Conservation (phyloP, 768 basidiomycete species). For the Galerina sulciceps region DNA sequence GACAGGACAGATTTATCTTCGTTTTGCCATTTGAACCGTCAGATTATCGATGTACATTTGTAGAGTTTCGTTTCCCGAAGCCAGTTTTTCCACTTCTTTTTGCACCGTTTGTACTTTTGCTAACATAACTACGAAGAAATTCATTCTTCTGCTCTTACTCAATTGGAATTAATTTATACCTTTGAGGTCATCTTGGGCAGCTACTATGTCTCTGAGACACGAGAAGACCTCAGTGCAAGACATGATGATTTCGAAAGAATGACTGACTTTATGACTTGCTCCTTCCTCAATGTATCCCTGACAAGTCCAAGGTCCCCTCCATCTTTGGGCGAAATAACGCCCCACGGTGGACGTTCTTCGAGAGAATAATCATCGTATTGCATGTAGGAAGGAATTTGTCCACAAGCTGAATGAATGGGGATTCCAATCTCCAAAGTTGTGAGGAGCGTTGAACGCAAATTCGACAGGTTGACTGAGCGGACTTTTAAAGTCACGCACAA, state of each 20-base stretch:
- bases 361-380: slow-evolving; percentile 17
- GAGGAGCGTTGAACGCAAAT: background rate
- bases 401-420: background rate
- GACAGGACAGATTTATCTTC: slow-evolving; percentile 46
- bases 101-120: slow-evolving; percentile 71
- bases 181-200: slow-evolving; percentile 77
- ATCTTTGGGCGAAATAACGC: slow-evolving; percentile 42
- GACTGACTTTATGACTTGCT: slow-evolving; percentile 75
- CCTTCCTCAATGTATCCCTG: slow-evolving; percentile 78
- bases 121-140: slow-evolving; percentile 55
- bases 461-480: slow-evolving; percentile 25
- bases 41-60: slow-evolving; percentile 92
- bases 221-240: background rate
- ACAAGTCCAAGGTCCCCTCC: slow-evolving; percentile 59
- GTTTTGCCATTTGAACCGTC: slow-evolving; percentile 84
- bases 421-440: background rate
- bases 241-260: background rate
- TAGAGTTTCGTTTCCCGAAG: slow-evolving; percentile 78
- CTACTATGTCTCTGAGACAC: slow-evolving; percentile 65
- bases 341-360: slow-evolving; percentile 56
- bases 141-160: background rate
- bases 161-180: slow-evolving; percentile 45
- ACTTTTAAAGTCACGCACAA: slow-evolving; percentile 31
- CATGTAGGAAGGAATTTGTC: background rate
- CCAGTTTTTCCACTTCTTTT: slow-evolving; percentile 79